phyloP scores from a whole-genome alignment of 345 rosid species.

The Gossypium stocksii region DNA sequence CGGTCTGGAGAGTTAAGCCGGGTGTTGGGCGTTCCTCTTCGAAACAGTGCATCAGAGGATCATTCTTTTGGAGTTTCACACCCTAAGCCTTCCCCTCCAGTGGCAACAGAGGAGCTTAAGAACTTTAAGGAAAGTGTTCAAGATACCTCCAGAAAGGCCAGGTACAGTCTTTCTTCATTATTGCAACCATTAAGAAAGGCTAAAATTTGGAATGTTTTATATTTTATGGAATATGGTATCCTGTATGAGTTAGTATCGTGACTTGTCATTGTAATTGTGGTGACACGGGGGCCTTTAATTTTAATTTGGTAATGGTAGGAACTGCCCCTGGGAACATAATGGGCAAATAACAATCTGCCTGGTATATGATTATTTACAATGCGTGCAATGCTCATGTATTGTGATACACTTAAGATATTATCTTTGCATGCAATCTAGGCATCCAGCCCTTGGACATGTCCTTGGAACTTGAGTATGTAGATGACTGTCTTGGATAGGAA shows the following conservation, averaged over 20 bases:
- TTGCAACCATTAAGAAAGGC: neutral
- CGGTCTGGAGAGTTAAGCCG: constrained; percentile 80
- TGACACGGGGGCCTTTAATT: neutral
- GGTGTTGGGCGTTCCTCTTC: constrained; percentile 60
- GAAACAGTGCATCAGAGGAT: constrained; percentile 53
- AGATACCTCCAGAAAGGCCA: constrained; percentile 71
- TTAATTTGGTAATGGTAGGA: neutral
- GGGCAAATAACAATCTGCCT: neutral
- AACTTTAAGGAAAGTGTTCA: constrained; percentile 80
- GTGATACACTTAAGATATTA: neutral
- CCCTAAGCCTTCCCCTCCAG: constrained; percentile 54
- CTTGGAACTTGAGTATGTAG: neutral
- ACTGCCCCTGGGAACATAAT: neutral
- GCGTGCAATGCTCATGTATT: neutral
- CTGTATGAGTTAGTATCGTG: neutral
- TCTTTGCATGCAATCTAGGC: neutral
- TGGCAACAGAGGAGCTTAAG: constrained; percentile 75
- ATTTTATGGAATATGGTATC: neutral
- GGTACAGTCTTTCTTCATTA: constrained; percentile 35
- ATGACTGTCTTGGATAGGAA: neutral
- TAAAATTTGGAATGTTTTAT: neutral
- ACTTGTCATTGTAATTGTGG: neutral
- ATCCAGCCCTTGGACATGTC: neutral
- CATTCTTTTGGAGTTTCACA: constrained; percentile 57
- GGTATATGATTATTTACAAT: neutral